phyloP scores from a whole-genome alignment of 2,329 filamentous ascomycete species.

The Plenodomus biglobosus region DNA sequence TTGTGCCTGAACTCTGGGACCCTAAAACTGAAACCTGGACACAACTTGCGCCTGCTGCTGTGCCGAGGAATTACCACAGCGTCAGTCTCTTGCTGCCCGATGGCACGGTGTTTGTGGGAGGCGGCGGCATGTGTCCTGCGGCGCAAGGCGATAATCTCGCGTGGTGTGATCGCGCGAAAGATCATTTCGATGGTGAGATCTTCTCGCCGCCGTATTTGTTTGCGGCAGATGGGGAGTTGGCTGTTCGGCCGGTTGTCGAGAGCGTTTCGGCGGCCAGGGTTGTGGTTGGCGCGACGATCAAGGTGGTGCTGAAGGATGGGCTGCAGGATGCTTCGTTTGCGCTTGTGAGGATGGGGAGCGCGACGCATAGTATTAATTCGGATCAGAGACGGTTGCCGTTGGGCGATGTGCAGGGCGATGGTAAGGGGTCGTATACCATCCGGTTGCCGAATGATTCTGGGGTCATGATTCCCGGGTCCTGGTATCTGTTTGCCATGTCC shows the following conservation, averaged over 20 bases:
- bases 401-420: not conserved
- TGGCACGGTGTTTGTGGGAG: conserved; percentile 2
- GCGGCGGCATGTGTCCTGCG: conserved; percentile 15
- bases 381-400: conserved; percentile 55
- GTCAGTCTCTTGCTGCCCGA: conserved; percentile 6
- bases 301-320: not conserved
- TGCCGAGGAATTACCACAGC: conserved; percentile 6
- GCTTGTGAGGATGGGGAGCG: conserved; percentile 51
- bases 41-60: not conserved
- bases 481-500: conserved; percentile 1
- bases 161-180: too few species aligned
- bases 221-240: not conserved
- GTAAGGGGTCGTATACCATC: not conserved
- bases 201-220: conserved; percentile 3
- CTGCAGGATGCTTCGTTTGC: not conserved
- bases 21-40: not conserved
- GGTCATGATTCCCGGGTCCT: not conserved
- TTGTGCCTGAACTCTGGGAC: not conserved
- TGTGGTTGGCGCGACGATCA: not conserved
- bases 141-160: not conserved
- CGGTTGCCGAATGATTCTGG: not conserved
- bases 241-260: not conserved
- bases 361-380: conserved; percentile 58
- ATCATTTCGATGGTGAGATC: conserved; percentile 1
- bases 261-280: not conserved